These are phyloP conservation scores for Pseudogymnoascus sp. DNA, from an alignment of 2,329 filamentous ascomycete genomes.

Conservation along the genomic window DNA sequence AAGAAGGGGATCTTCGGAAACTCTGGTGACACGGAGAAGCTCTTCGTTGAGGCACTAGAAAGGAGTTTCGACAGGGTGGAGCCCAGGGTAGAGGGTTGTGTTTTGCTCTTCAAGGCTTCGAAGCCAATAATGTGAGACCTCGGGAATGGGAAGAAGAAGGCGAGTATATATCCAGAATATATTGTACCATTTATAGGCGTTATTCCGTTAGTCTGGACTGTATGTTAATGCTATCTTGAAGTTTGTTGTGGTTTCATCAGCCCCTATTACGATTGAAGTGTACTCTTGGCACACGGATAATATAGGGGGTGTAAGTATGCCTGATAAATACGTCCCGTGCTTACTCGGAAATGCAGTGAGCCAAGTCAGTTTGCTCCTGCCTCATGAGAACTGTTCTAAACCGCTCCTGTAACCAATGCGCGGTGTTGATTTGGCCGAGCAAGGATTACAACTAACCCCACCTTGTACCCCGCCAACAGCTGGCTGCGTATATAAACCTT, in stretches of 20 bases:
- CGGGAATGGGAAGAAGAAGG: not conserved
- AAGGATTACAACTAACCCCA: not conserved
- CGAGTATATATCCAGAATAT: not conserved
- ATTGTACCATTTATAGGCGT: not conserved
- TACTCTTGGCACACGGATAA: not conserved
- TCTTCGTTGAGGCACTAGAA: constrained; percentile 30
- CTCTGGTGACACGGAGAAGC: constrained; percentile 31
- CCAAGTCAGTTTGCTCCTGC: not conserved
- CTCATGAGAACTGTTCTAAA: not conserved
- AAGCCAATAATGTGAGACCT: constrained; percentile 18
- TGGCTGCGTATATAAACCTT: not conserved
- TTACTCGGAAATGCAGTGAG: not conserved
- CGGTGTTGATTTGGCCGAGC: not conserved
- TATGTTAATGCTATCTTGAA: too few species aligned
- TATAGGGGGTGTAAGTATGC: not conserved
- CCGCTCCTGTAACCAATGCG: not conserved
- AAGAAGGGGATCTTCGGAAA: constrained; percentile 33
- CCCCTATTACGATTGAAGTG: not conserved
- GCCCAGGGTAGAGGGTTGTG: constrained; percentile 32
- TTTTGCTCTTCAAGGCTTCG: constrained; percentile 33
- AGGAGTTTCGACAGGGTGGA: constrained; percentile 35
- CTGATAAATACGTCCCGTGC: not conserved
- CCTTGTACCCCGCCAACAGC: not conserved
- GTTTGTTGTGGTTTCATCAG: too few species aligned
- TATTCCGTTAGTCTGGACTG: too few species aligned